These are phyloP conservation scores for Skeletonema tropicum DNA, from an alignment of 108 stramenopile genomes.

Conservation along the genomic window DNA sequence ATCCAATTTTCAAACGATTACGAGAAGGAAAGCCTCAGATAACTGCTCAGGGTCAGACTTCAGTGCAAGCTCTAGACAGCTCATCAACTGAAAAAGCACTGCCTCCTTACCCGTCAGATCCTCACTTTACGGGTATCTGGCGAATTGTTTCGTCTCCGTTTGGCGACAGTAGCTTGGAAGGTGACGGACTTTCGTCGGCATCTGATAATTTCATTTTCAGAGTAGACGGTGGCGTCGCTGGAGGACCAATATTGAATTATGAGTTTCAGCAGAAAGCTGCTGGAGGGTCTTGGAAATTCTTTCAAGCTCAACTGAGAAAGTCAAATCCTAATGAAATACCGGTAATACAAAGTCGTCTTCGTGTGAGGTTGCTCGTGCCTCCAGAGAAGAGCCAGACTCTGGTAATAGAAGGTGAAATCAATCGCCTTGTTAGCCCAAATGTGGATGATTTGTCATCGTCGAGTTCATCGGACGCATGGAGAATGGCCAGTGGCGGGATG, in stretches of 20 bases:
- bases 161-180: conserved; percentile 32
- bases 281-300: conserved; percentile 81
- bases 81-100: conserved; percentile 35
- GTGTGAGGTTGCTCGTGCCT: conserved; percentile 79
- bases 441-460: conserved; percentile 24
- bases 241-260: conserved; percentile 76
- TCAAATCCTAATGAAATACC: conserved; percentile 16
- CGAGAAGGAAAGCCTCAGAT: conserved; percentile 38
- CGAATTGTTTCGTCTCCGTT: conserved; percentile 68
- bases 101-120: conserved; percentile 69
- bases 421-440: conserved; percentile 29
- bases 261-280: conserved; percentile 74
- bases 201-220: conserved; percentile 73
- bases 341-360: conserved; percentile 48
- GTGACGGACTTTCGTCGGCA: conserved; percentile 27
- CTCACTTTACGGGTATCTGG: conserved; percentile 80
- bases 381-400: conserved; percentile 76
- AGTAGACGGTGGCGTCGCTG: conserved; percentile 78
- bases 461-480: conserved; percentile 27
- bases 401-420: conserved; percentile 75
- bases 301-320: conserved; percentile 46
- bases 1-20: conserved; percentile 72
- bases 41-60: conserved; percentile 35
- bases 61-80: conserved; percentile 30
- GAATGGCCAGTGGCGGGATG: conserved; percentile 25